These are phyloP conservation scores for Rhynchosporium agropyri DNA, from an alignment of 2,329 filamentous ascomycete species.

Conservation along the genomic window DNA sequence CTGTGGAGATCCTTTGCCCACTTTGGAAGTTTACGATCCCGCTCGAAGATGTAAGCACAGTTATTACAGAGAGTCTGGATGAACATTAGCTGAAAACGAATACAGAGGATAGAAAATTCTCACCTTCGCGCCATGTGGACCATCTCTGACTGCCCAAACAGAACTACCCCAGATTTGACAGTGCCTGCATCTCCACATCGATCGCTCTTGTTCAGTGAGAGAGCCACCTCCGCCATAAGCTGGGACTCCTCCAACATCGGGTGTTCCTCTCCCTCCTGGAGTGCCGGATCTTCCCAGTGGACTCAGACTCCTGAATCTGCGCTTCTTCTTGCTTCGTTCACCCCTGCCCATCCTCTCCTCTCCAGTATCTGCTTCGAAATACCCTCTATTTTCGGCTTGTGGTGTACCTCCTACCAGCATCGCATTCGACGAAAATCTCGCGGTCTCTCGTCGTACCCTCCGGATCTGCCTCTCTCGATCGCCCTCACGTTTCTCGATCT, in stretches of 20 bases:
- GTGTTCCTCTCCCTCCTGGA: conserved; percentile 74
- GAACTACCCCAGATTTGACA: conserved; percentile 86
- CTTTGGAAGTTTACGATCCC: conserved; percentile 78
- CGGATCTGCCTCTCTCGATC: conserved; percentile 91
- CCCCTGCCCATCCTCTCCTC: conserved; percentile 89
- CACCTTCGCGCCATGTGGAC: conserved; percentile 81
- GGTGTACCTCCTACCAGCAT: conserved; percentile 80
- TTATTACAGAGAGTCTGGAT: conserved; percentile 80
- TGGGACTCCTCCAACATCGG: conserved; percentile 77
- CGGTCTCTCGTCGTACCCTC: conserved; percentile 84
- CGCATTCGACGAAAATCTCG: conserved; percentile 83
- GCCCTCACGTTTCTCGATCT: conserved; percentile 95
- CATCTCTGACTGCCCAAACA: conserved; percentile 94
- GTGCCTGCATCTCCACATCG: conserved; percentile 84
- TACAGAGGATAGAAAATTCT: conserved; percentile 44
- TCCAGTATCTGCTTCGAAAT: conserved; percentile 53
- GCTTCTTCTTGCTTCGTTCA: conserved; percentile 93
- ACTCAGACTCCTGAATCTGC: conserved; percentile 84
- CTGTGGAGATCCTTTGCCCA: conserved; percentile 73
- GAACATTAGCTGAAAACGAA: not conserved
- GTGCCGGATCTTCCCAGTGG: conserved; percentile 71
- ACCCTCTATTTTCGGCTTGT: conserved; percentile 49
- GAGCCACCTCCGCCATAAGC: conserved; percentile 58
- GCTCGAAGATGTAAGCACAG: conserved; percentile 86
- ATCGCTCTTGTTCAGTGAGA: conserved; percentile 75